These are phyloP conservation scores for Nitzschia sp. DNA, from an alignment of 108 stramenopile species.

Conservation along the genomic window DNA sequence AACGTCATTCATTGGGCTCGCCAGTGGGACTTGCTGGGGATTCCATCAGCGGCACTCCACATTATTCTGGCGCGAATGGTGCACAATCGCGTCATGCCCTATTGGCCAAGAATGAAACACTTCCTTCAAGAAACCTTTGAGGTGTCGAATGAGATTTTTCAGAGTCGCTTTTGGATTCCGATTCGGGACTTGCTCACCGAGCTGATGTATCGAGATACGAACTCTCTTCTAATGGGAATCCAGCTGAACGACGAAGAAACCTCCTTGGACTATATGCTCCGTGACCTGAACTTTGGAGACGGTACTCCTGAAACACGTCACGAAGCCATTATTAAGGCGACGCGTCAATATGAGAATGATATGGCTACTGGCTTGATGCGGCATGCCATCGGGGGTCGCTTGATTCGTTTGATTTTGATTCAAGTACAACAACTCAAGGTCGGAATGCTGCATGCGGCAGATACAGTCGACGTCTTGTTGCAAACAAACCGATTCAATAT, in stretches of 20 bases:
- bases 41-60: slow-evolving; percentile 60
- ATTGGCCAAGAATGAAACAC: slow-evolving; percentile 51
- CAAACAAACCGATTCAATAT: slow-evolving; percentile 74
- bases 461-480: slow-evolving; percentile 71
- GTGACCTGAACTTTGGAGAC: slow-evolving; percentile 76
- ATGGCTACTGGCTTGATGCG: slow-evolving; percentile 57
- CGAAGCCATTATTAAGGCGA: slow-evolving; percentile 53
- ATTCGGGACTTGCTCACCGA: slow-evolving; percentile 65
- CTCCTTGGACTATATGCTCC: slow-evolving; percentile 76
- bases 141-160: slow-evolving; percentile 47
- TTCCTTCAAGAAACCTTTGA: slow-evolving; percentile 28
- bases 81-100: slow-evolving; percentile 51
- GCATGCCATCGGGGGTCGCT: slow-evolving; percentile 50
- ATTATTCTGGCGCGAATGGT: slow-evolving; percentile 48
- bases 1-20: slow-evolving; percentile 28
- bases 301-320: slow-evolving; percentile 58
- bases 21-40: slow-evolving; percentile 63
- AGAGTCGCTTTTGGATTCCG: slow-evolving; percentile 70
- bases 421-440: slow-evolving; percentile 86
- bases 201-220: slow-evolving; percentile 41
- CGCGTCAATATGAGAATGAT: slow-evolving; percentile 67
- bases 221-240: slow-evolving; percentile 60
- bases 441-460: slow-evolving; percentile 73
- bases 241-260: slow-evolving; percentile 60
- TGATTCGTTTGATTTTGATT: slow-evolving; percentile 72